Evolutionary conservation across 148 eudicot genomes (phyloP), one percentile per base, ranked within the genome.

Genomic region (Silene conica): DNA sequence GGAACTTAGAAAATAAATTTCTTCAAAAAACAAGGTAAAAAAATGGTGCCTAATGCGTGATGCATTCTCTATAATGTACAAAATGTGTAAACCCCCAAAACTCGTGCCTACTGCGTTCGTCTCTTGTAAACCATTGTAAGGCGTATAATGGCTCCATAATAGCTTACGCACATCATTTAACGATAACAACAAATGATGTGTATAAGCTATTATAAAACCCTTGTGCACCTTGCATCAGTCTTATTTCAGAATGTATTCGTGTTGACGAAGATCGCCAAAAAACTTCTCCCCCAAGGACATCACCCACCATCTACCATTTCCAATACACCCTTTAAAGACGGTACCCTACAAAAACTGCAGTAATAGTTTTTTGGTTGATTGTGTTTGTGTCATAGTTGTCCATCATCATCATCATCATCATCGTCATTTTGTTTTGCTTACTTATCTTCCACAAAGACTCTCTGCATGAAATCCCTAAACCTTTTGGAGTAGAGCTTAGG

Each of bases 401-500:
- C 45, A 46, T 21, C 23, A 20, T 66, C 63, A 52, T 31, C 15
- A 15, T n/a, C n/a, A n/a, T n/a, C n/a, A n/a, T n/a, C n/a, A n/a
- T n/a, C n/a, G n/a, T n/a, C n/a, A n/a, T 22, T 55, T 71, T 72
- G 15, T 1, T 63, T 19, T 13, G 43, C 22, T 64, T 73, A 84
- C 63, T 73, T 70, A 57, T 84, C 87, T 56, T 84, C 84, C 62
- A 81, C 81, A 79, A 83, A 84, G 78, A 84, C 83, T 46, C 81
- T 73, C 13, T 73, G 77, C 84, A 81, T 72, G 80, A 84, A 84
- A 84, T 84, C 84, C 41, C 86, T 73, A 71, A 84, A 84, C 75
- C 86, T 84, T 70, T 81, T 84, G 8, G 86, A 84, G 80, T 84
- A 84, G 70, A 84, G 86, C 82, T 78, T 84, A 12, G 86, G 86